Evolutionary conservation across 176 grass and related monocot species (phyloP).

Genomic region (Avena eriantha): DNA sequence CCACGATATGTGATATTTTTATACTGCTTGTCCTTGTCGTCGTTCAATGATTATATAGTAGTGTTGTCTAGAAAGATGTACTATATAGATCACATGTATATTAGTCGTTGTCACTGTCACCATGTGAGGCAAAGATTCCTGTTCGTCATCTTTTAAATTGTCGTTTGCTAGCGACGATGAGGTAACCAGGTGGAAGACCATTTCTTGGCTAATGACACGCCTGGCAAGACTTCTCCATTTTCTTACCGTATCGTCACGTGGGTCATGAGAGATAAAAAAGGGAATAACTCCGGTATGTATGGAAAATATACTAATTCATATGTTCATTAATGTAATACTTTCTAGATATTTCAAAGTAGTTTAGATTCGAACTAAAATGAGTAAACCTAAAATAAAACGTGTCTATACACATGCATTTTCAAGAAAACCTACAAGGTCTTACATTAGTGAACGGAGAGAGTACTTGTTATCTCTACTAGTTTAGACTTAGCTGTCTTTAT

Average conservation of each 20-base stretch:
- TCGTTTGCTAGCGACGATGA: background rate
- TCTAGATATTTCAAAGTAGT: too few species aligned
- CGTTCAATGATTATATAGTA: slow-evolving; percentile 34
- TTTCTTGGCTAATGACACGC: background rate
- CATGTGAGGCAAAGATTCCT: slow-evolving; percentile 47
- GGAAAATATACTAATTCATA: too few species aligned
- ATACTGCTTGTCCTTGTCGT: slow-evolving; percentile 12
- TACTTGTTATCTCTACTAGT: too few species aligned
- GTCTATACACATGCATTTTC: too few species aligned
- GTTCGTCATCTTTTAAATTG: slow-evolving; percentile 39
- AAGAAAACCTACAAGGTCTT: too few species aligned
- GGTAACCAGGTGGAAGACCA: background rate
- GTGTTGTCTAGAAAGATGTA: slow-evolving; percentile 9
- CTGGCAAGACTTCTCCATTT: background rate
- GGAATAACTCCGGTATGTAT: background rate
- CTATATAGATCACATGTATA: slow-evolving; percentile 38
- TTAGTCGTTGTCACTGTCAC: slow-evolving; percentile 40
- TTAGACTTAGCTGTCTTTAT: too few species aligned
- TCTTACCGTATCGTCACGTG: background rate
- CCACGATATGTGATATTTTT: background rate
- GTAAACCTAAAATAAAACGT: too few species aligned
- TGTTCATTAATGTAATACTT: too few species aligned
- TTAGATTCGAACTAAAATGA: too few species aligned
- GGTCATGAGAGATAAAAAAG: background rate
- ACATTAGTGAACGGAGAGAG: too few species aligned